Evolutionary conservation across 75 land plant genomes (phyloP).

Genomic region (Larix kaempferi): DNA sequence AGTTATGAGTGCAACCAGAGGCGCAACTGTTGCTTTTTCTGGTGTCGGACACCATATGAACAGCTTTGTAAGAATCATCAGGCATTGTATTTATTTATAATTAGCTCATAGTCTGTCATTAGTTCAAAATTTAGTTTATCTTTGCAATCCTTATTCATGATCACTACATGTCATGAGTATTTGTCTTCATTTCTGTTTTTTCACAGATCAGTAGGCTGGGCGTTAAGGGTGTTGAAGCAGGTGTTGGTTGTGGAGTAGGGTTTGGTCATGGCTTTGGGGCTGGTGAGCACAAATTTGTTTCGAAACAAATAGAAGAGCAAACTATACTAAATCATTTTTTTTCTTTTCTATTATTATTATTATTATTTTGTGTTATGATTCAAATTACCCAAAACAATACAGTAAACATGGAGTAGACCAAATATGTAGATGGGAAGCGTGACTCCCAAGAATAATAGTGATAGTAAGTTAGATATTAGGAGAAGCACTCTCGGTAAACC

Average conservation of each 20-base stretch:
- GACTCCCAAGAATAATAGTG: too few relatives aligned
- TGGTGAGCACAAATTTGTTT: conserved; percentile 44
- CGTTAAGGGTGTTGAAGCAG: conserved; percentile 81
- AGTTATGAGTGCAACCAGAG: conserved; percentile 75
- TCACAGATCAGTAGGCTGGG: conserved; percentile 61
- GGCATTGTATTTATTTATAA: background rate
- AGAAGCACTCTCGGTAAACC: too few relatives aligned
- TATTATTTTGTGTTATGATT: background rate
- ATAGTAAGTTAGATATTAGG: too few relatives aligned
- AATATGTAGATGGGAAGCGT: background rate
- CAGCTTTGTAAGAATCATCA: conserved; percentile 42
- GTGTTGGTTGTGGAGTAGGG: conserved; percentile 96
- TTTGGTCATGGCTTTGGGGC: conserved; percentile 97
- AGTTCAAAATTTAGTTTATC: conserved; percentile 5
- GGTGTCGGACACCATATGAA: conserved; percentile 66
- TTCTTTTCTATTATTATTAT: background rate
- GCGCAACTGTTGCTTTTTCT: conserved; percentile 74
- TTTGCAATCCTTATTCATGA: background rate
- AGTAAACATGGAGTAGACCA: background rate
- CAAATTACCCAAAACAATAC: background rate
- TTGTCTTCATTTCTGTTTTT: background rate
- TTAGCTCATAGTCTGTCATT: background rate
- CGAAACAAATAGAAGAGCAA: background rate
- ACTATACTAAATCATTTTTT: background rate
- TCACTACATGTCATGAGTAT: background rate